Percentiles rank a stretch among this genome's conserved stretches.
Conservation (phyloP, 2,329 filamentous ascomycete genomes). For the Ceratocystis cubensis region DNA sequence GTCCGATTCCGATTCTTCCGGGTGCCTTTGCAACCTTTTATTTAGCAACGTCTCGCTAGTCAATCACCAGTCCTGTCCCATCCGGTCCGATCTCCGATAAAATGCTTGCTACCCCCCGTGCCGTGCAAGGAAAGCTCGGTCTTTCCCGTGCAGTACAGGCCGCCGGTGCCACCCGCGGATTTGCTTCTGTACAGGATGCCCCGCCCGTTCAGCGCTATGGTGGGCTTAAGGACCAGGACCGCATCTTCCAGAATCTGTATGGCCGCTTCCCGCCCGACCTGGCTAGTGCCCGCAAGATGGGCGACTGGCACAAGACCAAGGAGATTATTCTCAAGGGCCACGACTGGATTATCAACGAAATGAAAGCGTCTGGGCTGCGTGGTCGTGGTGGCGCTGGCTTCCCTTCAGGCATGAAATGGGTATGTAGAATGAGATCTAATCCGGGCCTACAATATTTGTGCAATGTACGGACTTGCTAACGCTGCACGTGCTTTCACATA, state of each 20-base stretch:
- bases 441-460: not conserved
- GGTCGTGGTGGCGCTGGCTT: constrained; percentile 96
- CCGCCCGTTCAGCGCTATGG: constrained; percentile 56
- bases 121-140: constrained; percentile 29
- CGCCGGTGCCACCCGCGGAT: constrained; percentile 44
- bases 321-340: constrained; percentile 91
- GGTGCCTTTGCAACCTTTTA: not conserved
- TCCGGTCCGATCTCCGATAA: constrained; percentile 26
- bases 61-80: constrained; percentile 24
- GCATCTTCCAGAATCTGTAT: constrained; percentile 98
- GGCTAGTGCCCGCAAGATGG: constrained; percentile 92
- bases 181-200: constrained; percentile 70
- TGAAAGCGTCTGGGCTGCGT: constrained; percentile 91
- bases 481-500: not conserved
- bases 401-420: constrained; percentile 97
- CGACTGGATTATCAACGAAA: constrained; percentile 96
- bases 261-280: constrained; percentile 82
- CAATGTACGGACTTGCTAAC: not conserved
- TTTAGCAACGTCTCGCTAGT: not conserved
- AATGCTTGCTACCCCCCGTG: constrained; percentile 36
- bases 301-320: constrained; percentile 99
- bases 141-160: constrained; percentile 29
- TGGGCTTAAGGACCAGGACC: constrained; percentile 87
- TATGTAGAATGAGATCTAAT: constrained; percentile 36
- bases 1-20: not conserved